Conservation (phyloP, 1,284 basidiomycete genomes). For the Cutaneotrichosporon dermatis region DNA sequence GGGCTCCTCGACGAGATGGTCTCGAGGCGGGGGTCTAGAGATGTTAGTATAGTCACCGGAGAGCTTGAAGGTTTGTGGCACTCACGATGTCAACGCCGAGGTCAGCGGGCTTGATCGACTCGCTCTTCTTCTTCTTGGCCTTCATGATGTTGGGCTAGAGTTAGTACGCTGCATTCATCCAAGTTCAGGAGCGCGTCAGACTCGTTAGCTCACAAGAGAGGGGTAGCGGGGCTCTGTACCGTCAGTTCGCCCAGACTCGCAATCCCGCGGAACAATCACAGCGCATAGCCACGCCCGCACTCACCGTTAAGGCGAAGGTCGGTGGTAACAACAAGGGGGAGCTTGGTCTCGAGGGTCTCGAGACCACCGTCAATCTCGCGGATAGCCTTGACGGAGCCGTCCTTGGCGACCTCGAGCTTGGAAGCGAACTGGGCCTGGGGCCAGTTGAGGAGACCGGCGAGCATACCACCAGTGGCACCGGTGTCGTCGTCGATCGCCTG, state of each 20-base stretch:
- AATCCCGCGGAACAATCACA: not conserved
- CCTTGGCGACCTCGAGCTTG: slow-evolving; percentile 73
- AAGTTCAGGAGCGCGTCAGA: not conserved
- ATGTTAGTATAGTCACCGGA: too few species aligned
- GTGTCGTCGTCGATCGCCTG: slow-evolving; percentile 98
- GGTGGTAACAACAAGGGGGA: slow-evolving; percentile 88
- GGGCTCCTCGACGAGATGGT: slow-evolving; percentile 88
- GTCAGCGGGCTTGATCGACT: slow-evolving; percentile 75
- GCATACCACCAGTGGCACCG: slow-evolving; percentile 96
- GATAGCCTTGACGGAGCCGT: slow-evolving; percentile 67
- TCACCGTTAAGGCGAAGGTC: slow-evolving; percentile 67
- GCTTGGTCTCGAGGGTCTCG: slow-evolving; percentile 71
- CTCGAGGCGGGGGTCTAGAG: slow-evolving; percentile 62
- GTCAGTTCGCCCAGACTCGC: not conserved
- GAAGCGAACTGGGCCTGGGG: slow-evolving; percentile 93
- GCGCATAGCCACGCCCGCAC: slow-evolving; percentile 26
- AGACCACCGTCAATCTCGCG: slow-evolving; percentile 94
- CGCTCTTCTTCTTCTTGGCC: slow-evolving; percentile 96
- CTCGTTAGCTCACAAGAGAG: slow-evolving; percentile 54
- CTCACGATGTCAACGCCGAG: slow-evolving; percentile 58
- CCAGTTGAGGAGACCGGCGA: slow-evolving; percentile 89
- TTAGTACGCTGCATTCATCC: not conserved
- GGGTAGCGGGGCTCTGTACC: slow-evolving; percentile 82
- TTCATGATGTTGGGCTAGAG: slow-evolving; percentile 86
- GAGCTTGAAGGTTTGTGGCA: not conserved